Base-by-base conservation (phyloP, 2,329 filamentous ascomycete genomes). In the Cercospora zeina region DNA sequence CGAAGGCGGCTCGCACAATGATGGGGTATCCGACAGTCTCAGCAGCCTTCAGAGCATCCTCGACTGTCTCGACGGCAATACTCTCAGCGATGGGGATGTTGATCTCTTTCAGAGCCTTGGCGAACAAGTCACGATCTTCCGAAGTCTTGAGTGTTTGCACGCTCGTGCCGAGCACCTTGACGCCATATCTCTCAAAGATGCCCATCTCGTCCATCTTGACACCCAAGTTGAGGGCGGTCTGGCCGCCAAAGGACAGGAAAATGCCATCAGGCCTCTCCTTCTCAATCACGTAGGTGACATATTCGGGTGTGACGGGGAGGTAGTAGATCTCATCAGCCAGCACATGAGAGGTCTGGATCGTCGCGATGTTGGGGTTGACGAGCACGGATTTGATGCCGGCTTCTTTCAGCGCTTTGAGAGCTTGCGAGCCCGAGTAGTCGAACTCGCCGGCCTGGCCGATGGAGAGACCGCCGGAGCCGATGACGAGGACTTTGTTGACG, bases 371-470 rank as follows among this genome's bases (percentile, higher is more conserved):
- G 72, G 93, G 93, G 80, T 97, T 97, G 77, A 97, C 93, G 68
- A 97, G 87, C 59, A 97, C 90, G 9, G 93, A 96, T 69, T 88
- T 80, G 64, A 97, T 90, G 65, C 91, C 91, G 67, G 93, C 93
- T 80, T 97, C 93, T 80, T 96, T 97, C 65, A 99, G 84, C 39
- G 95, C 95, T 81, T 97, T 97, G 66, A 99, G 84, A 59, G 95
- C 95, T 82, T 97, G 95, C 5, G 93, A 93, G 67, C 95, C 93
- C 77, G 95, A 97, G 79, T 97, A 97, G 80, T 97, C 93, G 73
- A 97, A 97, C 81, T 97, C 93, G 81, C 93, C 93, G 68, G 93
- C 93, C 80, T 97, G 93, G 67, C 93, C 93, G 85, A 97, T 97
- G 76, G 91, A 91, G 70, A 97, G 84, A 78, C 93, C 93, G 81